Evolutionary conservation across 2,329 filamentous ascomycete species (phyloP).

Genomic region (Alternaria viburni): DNA sequence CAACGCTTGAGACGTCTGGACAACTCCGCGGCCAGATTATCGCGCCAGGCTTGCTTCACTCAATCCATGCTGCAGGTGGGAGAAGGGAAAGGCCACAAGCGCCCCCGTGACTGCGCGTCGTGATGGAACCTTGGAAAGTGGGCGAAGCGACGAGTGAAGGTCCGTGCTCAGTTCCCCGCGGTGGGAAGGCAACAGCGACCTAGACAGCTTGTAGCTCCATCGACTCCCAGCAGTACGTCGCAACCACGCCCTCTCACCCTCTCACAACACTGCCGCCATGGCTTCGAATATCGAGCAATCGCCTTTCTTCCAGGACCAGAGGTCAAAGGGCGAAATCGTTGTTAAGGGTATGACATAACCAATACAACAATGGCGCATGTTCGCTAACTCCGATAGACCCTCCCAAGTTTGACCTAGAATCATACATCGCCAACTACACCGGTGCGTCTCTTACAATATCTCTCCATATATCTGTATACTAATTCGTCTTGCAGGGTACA

Average conservation of each 20-base stretch:
- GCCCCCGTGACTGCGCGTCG: slow-evolving; percentile 1
- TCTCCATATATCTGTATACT: neutral
- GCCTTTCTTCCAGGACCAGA: slow-evolving; percentile 42
- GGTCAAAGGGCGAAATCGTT: slow-evolving; percentile 32
- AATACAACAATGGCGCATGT: neutral
- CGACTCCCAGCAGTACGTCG: slow-evolving; percentile 17
- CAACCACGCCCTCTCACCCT: slow-evolving; percentile 2
- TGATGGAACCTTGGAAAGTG: neutral
- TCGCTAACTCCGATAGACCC: slow-evolving; percentile 60
- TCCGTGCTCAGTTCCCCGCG: slow-evolving; percentile 13
- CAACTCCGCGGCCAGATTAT: neutral
- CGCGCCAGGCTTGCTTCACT: neutral
- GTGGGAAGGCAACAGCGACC: slow-evolving; percentile 26
- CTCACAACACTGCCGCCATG: slow-evolving; percentile 29
- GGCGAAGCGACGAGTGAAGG: slow-evolving; percentile 1
- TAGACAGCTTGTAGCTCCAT: slow-evolving; percentile 18
- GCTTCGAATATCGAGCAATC: slow-evolving; percentile 44
- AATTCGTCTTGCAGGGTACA: slow-evolving; percentile 65
- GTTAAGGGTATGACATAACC: slow-evolving; percentile 39
- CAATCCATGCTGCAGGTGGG: neutral
- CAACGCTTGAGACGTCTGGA: neutral
- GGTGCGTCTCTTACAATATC: slow-evolving; percentile 59
- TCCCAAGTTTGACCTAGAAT: slow-evolving; percentile 89
- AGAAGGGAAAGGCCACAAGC: neutral
- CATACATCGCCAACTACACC: slow-evolving; percentile 87